phyloP scores from a whole-genome alignment of 805 yeast genomes.

The Jamesozyma hellenica region DNA sequence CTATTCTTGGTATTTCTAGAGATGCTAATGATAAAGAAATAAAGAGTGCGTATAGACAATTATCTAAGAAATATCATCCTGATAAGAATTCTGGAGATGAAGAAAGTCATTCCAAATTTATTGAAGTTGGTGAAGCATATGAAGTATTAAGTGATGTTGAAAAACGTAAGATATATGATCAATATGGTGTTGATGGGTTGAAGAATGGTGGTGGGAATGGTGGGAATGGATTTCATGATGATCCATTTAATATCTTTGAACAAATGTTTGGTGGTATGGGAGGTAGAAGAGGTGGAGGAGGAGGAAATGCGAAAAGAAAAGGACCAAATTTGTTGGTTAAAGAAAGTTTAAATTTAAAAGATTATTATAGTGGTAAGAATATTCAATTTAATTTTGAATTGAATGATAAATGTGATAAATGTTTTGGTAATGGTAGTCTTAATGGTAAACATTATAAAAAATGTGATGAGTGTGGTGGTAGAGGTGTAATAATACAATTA shows the following conservation, averaged over 20 bases:
- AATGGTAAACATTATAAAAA: slow-evolving; percentile 54
- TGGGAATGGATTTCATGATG: slow-evolving; percentile 33
- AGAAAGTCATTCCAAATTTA: slow-evolving; percentile 74
- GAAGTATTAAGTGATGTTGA: slow-evolving; percentile 69
- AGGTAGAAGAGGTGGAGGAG: slow-evolving; percentile 23
- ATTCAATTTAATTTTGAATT: slow-evolving; percentile 52
- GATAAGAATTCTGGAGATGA: slow-evolving; percentile 83
- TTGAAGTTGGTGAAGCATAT: slow-evolving; percentile 89
- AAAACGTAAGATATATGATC: slow-evolving; percentile 59
- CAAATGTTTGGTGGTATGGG: slow-evolving; percentile 32
- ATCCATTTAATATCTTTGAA: slow-evolving; percentile 30
- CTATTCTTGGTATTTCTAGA: slow-evolving; percentile 57
- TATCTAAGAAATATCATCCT: slow-evolving; percentile 85
- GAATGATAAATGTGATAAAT: slow-evolving; percentile 65
- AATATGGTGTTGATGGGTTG: slow-evolving; percentile 67
- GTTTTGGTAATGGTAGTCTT: slow-evolving; percentile 78
- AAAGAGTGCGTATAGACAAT: slow-evolving; percentile 71
- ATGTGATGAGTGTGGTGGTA: slow-evolving; percentile 67
- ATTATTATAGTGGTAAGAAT: slow-evolving; percentile 61
- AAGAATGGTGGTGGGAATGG: slow-evolving; percentile 45
- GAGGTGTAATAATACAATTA: slow-evolving; percentile 54
- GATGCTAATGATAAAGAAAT: slow-evolving; percentile 72
- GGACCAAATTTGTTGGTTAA: slow-evolving; percentile 56
- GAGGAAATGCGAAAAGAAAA: slow-evolving; percentile 10
- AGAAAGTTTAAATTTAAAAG: slow-evolving; percentile 48